phyloP scores from a whole-genome alignment of 2,329 filamentous ascomycete genomes.

The Esteya vermicola region DNA sequence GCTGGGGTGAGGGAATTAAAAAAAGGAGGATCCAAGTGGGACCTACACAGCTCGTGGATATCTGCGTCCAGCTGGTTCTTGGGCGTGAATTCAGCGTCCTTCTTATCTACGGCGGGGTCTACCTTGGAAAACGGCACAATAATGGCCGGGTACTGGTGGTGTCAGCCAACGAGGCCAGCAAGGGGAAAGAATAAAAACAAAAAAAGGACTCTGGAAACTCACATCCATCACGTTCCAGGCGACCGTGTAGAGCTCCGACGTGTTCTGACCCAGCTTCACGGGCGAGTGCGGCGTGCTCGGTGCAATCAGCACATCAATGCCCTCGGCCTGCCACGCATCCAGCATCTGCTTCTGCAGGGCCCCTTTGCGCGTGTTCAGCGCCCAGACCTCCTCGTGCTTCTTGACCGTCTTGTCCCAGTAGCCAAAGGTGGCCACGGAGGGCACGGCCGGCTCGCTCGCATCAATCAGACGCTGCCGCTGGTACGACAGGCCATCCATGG shows the following conservation, averaged over 20 bases:
- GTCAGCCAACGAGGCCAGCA: neutral
- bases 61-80: conserved; percentile 7
- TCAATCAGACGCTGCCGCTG: conserved; percentile 6
- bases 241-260: conserved; percentile 9
- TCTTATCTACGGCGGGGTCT: conserved; percentile 4
- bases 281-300: conserved; percentile 8
- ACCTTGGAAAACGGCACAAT: conserved; percentile 7
- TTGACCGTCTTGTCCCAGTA: conserved; percentile 8
- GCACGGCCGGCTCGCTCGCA: conserved; percentile 8
- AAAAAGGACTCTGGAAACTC: neutral
- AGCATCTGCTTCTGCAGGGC: conserved; percentile 10
- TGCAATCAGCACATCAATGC: conserved; percentile 9
- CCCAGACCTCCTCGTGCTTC: conserved; percentile 9
- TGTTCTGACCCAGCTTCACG: neutral
- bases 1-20: neutral
- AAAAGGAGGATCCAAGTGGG: neutral
- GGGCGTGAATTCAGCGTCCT: conserved; percentile 1
- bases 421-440: conserved; percentile 8
- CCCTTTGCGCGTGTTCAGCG: conserved; percentile 7
- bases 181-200: neutral
- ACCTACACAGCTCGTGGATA: conserved; percentile 7
- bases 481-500: conserved; percentile 9
- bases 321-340: conserved; percentile 7
- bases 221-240: conserved; percentile 10
- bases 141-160: conserved; percentile 5